A percentile compares a stretch with the other conserved stretches of the same genome.
phyloP scores from a whole-genome alignment of 1,139 yeast genomes.

The Taphrina flavorubra region DNA sequence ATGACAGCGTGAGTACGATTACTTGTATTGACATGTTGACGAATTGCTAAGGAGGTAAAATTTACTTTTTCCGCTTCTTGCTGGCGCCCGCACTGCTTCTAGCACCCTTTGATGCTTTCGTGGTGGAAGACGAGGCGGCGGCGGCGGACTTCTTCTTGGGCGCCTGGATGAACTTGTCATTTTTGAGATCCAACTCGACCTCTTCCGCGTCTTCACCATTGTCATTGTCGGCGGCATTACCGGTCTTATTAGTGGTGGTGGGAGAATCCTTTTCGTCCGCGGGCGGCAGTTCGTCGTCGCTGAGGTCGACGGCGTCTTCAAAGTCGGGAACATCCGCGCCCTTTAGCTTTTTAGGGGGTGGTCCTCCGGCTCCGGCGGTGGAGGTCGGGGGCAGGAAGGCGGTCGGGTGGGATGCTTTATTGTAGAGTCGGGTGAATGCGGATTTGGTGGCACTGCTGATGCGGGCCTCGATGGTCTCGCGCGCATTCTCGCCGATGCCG shows the following conservation, averaged over 20 bases:
- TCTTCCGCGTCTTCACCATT: conserved; percentile 52
- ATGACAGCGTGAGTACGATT: neutral
- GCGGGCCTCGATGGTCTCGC: conserved; percentile 58
- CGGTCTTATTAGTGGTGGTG: conserved; percentile 59
- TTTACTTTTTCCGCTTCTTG: conserved; percentile 14
- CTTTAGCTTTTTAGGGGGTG: conserved; percentile 52
- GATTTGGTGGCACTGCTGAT: conserved; percentile 78
- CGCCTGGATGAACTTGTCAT: conserved; percentile 50
- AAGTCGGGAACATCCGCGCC: conserved; percentile 58
- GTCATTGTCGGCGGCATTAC: conserved; percentile 57
- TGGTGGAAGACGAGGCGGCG: conserved; percentile 45
- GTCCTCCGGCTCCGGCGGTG: conserved; percentile 56
- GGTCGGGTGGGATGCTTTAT: conserved; percentile 76
- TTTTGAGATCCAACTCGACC: conserved; percentile 20
- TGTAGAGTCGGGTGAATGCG: conserved; percentile 82
- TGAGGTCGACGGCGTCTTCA: conserved; percentile 60
- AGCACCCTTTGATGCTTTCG: conserved; percentile 44
- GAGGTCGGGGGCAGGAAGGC: conserved; percentile 69
- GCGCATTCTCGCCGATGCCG: conserved; percentile 59
- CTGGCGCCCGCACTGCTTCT: conserved; percentile 46
- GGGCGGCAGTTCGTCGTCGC: conserved; percentile 53
- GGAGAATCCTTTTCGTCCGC: too few species aligned
- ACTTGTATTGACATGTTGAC: neutral
- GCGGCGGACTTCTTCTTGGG: conserved; percentile 59
- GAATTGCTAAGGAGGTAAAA: neutral